Conservation (phyloP, 441 rosid species). For the Kokia cookei region DNA sequence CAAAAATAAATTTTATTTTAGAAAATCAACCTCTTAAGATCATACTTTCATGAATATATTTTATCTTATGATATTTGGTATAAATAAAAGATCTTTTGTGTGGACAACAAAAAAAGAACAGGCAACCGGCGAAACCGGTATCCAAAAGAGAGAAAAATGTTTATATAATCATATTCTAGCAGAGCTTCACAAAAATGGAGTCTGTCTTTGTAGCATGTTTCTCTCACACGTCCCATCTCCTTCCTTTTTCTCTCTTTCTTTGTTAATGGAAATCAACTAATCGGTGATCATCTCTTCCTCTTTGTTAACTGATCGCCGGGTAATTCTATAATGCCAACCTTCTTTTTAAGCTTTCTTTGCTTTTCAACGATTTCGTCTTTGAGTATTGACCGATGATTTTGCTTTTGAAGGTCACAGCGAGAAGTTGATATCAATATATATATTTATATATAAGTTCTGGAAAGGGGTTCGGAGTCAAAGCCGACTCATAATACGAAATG, state of each 20-base stretch:
- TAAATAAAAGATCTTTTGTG: no score
- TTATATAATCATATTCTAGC: conserved; percentile 27
- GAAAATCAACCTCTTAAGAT: no score
- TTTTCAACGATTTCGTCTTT: conserved; percentile 8
- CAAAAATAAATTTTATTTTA: no score
- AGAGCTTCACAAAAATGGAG: conserved; percentile 15
- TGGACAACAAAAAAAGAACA: conserved; percentile 2
- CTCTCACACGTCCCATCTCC: conserved; percentile 40
- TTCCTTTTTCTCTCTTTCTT: not conserved
- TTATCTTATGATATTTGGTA: no score
- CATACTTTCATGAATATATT: no score
- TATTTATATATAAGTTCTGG: not conserved
- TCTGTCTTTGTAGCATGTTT: conserved; percentile 36
- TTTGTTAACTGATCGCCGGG: conserved; percentile 1
- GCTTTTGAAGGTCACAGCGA: conserved; percentile 1
- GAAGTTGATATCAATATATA: not conserved
- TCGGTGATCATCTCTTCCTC: conserved; percentile 27
- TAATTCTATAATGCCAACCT: conserved; percentile 15
- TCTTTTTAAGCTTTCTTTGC: not conserved
- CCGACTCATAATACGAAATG: conserved; percentile 26
- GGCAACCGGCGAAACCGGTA: conserved; percentile 44
- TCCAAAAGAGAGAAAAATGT: conserved; percentile 17
- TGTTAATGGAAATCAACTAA: conserved; percentile 3
- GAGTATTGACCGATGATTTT: conserved; percentile 17
- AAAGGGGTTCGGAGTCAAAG: not conserved